Conservation (phyloP, 345 rosid species). For the Eucalyptus albens region DNA sequence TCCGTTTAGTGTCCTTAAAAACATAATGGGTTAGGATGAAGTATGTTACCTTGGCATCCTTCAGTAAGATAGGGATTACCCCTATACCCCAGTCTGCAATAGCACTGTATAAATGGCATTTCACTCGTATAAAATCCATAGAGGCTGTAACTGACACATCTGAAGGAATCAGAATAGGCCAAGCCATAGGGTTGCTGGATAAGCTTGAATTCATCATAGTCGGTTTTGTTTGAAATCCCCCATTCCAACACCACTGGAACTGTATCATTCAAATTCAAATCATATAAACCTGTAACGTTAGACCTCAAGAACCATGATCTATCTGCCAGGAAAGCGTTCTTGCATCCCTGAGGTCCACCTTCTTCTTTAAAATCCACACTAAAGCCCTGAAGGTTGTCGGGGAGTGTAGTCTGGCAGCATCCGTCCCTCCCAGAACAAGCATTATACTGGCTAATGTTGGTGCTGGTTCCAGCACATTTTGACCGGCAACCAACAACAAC, state of each 20-base stretch:
- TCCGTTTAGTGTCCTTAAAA: too few species aligned
- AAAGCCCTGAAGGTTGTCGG: not conserved
- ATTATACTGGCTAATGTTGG: rapidly evolving
- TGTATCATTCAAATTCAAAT: too few species aligned
- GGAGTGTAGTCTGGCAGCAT: not conserved
- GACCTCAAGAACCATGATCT: too few species aligned
- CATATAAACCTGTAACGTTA: too few species aligned
- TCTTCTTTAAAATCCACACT: not conserved
- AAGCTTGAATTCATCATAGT: rapidly evolving
- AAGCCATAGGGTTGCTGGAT: rapidly evolving
- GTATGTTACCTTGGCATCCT: too few species aligned
- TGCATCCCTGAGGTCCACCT: too few species aligned
- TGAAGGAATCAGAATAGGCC: rapidly evolving
- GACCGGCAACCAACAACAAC: not conserved
- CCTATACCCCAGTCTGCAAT: too few species aligned
- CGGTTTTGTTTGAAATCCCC: not conserved
- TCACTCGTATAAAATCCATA: rapidly evolving
- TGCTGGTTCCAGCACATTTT: not conserved
- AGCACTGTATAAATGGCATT: too few species aligned
- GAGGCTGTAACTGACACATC: not conserved
- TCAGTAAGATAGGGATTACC: too few species aligned
- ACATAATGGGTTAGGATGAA: too few species aligned
- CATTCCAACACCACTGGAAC: not conserved
- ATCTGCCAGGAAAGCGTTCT: too few species aligned
- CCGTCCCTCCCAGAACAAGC: not conserved